These are phyloP conservation scores for Yamadazyma akitaensis DNA, from an alignment of 805 yeast species.

Conservation along the genomic window DNA sequence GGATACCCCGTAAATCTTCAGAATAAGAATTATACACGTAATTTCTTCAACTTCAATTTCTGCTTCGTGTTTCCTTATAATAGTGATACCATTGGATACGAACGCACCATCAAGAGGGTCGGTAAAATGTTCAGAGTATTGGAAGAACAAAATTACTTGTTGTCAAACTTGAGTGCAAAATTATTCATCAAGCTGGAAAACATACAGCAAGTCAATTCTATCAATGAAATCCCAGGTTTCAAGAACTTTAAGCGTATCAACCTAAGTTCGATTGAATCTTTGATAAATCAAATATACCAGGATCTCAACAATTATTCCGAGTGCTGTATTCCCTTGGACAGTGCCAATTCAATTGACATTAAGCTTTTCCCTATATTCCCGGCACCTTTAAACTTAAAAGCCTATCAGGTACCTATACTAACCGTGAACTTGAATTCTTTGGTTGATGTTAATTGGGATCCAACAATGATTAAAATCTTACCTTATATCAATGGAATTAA, in stretches of 20 bases:
- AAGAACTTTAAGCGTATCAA: slow-evolving; percentile 30
- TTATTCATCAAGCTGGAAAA: slow-evolving; percentile 36
- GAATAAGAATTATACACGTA: slow-evolving; percentile 75
- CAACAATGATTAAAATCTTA: slow-evolving; percentile 84
- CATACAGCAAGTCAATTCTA: slow-evolving; percentile 9
- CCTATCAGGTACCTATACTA: slow-evolving; percentile 90
- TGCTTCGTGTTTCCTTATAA: slow-evolving; percentile 86
- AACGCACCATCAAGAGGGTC: slow-evolving; percentile 75
- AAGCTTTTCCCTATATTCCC: slow-evolving; percentile 89
- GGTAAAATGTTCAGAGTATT: slow-evolving; percentile 86
- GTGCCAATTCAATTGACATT: slow-evolving; percentile 85
- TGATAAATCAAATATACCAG: slow-evolving; percentile 87
- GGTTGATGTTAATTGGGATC: slow-evolving; percentile 94
- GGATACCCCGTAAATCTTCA: slow-evolving; percentile 88
- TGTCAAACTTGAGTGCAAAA: slow-evolving; percentile 51
- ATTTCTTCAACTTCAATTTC: slow-evolving; percentile 88
- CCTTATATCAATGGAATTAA: slow-evolving; percentile 89
- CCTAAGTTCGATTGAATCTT: slow-evolving; percentile 55
- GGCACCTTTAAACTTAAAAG: slow-evolving; percentile 69
- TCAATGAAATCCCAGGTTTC: slow-evolving; percentile 30
- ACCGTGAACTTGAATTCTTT: slow-evolving; percentile 69
- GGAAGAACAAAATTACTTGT: slow-evolving; percentile 80
- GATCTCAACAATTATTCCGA: slow-evolving; percentile 94
- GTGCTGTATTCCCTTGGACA: slow-evolving; percentile 90
- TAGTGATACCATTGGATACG: slow-evolving; percentile 81